phyloP scores from a whole-genome alignment of 1,284 basidiomycete species.

The Meira nashicola region DNA sequence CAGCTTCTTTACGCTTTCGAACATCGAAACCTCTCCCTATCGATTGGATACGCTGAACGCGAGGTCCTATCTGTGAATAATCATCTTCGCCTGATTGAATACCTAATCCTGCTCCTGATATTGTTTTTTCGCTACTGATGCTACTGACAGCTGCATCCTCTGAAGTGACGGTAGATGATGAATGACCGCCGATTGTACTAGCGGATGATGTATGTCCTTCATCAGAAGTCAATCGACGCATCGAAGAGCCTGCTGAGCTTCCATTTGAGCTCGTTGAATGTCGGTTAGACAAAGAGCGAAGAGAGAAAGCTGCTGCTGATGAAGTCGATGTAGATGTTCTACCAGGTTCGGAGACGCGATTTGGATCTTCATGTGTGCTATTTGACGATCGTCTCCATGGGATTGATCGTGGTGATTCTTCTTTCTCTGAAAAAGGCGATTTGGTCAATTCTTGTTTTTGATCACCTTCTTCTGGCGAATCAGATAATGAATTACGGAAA shows the following conservation, averaged over 20 bases:
- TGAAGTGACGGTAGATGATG: slow-evolving; percentile 3
- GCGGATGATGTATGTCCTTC: slow-evolving; percentile 4
- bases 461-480: background rate
- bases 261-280: slow-evolving; percentile 29
- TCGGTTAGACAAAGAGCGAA: slow-evolving; percentile 35
- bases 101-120: background rate
- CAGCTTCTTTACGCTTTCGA: background rate
- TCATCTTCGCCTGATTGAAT: background rate
- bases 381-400: background rate
- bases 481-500: background rate
- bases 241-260: slow-evolving; percentile 24
- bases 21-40: background rate
- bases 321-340: slow-evolving; percentile 14
- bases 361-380: background rate
- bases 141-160: slow-evolving; percentile 3
- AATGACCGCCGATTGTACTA: background rate
- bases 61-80: background rate
- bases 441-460: background rate
- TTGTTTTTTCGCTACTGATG: background rate
- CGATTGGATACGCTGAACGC: slow-evolving; percentile 7
- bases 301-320: slow-evolving; percentile 28
- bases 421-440: background rate
- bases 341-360: slow-evolving; percentile 4
- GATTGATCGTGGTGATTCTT: background rate
- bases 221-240: slow-evolving; percentile 10